Evolutionary conservation across 2,329 filamentous ascomycete species (phyloP).

Genomic region (Claviceps sorghi): DNA sequence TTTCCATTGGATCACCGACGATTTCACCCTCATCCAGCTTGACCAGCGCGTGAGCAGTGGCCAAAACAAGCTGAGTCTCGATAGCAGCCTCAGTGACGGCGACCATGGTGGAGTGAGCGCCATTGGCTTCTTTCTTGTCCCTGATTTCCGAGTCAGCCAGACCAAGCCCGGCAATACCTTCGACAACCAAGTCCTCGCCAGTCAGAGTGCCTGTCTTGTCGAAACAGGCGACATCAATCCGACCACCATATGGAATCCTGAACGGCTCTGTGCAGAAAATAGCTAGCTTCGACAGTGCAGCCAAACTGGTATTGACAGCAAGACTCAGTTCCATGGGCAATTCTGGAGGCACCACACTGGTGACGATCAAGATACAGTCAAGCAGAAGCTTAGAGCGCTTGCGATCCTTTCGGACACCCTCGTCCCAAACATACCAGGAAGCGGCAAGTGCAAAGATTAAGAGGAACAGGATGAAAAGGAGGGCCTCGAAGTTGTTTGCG

Average conservation of each 20-base stretch:
- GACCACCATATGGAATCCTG: constrained; percentile 89
- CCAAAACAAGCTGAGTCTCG: constrained; percentile 82
- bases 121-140: constrained; percentile 55
- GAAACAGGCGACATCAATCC: constrained; percentile 92
- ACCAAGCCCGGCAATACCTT: constrained; percentile 82
- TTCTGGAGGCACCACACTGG: constrained; percentile 95
- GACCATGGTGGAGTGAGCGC: constrained; percentile 67
- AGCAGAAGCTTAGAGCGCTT: constrained; percentile 95
- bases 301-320: constrained; percentile 93
- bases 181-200: constrained; percentile 90
- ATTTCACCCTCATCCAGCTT: constrained; percentile 94
- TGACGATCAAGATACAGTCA: constrained; percentile 94
- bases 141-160: constrained; percentile 53
- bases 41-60: constrained; percentile 87
- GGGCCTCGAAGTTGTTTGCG: constrained; percentile 90
- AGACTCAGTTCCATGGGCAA: constrained; percentile 95
- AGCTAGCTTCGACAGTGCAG: constrained; percentile 83
- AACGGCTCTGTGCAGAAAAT: constrained; percentile 99
- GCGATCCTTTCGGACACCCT: constrained; percentile 85
- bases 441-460: constrained; percentile 92
- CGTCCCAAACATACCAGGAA: constrained; percentile 98
- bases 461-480: constrained; percentile 96
- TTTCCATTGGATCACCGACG: constrained; percentile 98
- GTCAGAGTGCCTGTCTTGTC: constrained; percentile 97
- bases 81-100: constrained; percentile 55